Evolutionary conservation across 2,329 filamentous ascomycete species (phyloP).

Genomic region (Exophiala dermatitidis): DNA sequence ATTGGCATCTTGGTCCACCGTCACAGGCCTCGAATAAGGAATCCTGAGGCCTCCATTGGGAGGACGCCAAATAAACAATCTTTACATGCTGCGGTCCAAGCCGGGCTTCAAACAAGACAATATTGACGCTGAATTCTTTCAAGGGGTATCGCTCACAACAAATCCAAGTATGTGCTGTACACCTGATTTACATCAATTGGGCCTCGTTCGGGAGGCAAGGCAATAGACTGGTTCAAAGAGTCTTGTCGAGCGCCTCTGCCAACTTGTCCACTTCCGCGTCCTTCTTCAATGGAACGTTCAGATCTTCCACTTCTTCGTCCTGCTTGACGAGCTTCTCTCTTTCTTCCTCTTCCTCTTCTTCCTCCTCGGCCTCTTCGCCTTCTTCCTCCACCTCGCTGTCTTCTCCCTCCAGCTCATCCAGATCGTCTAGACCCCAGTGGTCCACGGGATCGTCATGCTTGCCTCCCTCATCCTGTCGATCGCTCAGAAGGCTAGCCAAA

Average conservation of each 20-base stretch:
- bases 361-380: constrained; percentile 60
- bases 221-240: constrained; percentile 31
- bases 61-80: too few species aligned
- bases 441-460: constrained; percentile 63
- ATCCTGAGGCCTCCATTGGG: too few species aligned
- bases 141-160: neutral
- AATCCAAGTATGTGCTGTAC: constrained; percentile 1
- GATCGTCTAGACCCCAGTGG: constrained; percentile 75
- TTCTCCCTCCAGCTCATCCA: constrained; percentile 75
- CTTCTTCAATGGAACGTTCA: constrained; percentile 64
- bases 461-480: constrained; percentile 64
- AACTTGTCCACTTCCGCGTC: constrained; percentile 76
- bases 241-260: constrained; percentile 68
- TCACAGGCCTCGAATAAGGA: too few species aligned
- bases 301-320: constrained; percentile 57
- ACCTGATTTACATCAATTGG: neutral
- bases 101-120: neutral
- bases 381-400: constrained; percentile 63
- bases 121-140: neutral
- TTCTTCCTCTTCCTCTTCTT: constrained; percentile 57
- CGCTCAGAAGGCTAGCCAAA: constrained; percentile 64
- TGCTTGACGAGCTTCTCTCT: constrained; percentile 65
- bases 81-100: neutral
- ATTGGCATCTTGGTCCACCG: too few species aligned
- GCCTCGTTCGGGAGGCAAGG: neutral